Base-by-base conservation (phyloP, 208 protist genomes). In the Acanthamoeba lenticulata region DNA sequence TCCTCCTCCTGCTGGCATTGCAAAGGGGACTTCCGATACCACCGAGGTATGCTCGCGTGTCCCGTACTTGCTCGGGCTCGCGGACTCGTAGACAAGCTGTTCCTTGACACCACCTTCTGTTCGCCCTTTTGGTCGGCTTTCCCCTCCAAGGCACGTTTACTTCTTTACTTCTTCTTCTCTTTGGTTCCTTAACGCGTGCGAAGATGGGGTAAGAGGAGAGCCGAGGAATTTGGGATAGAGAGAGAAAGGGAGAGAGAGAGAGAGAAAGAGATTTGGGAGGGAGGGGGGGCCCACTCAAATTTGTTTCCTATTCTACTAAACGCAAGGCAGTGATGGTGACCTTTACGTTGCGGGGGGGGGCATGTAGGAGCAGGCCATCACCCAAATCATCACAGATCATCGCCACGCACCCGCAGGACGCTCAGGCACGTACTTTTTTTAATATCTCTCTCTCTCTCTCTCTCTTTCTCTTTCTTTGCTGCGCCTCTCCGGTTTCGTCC, bases 101-200 rank as follows among this genome's bases (percentile, higher is more conserved):
- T 85, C 74, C 9, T 85, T 6, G 74, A 85, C 36, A 85, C 74
- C 74, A 85, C 74, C 11, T 85, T 85, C 21, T 85, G 74, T 27
- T 85, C 74, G 34, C 74, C 74, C 27, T 85, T 85, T 85, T 85
- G 74, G 74, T 72, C 62, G 1, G 44, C 74, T 1, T 52, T 85
- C 24, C 74, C 74, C 2, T 5, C 74, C 15, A 85, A 85, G 44
- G 74, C 21, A 85, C 74, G 4, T 11, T 77, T 57, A 57, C 49
- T 24, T 19, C 13, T 29, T 27, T 21, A 15, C 24, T 72, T 5
- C 62, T 21, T n/a, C 32, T 72, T 72, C 62, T 21, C 62, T 21
- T 72, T 72, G 5, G 62, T 21, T 5, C 11, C 6, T 21, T 9
- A n/a, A 72, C 32, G 62, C 21, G 32, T 4, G 32, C 32, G 9